These are phyloP conservation scores for Zymoseptoria crescenta DNA, from an alignment of 2,329 filamentous ascomycete genomes.

Conservation along the genomic window DNA sequence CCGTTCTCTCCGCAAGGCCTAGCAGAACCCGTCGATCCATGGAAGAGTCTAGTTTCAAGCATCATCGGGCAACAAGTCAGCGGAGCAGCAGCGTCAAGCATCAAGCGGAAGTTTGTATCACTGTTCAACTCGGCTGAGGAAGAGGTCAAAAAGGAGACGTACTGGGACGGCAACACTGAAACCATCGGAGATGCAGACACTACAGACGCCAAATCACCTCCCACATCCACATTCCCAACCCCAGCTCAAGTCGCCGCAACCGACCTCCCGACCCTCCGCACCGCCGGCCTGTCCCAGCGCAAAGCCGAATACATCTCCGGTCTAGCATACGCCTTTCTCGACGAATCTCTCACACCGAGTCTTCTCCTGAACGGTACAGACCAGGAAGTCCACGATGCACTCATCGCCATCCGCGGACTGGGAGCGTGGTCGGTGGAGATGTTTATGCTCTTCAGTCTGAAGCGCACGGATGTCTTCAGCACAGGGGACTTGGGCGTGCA, in stretches of 20 bases:
- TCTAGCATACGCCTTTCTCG: slow-evolving; percentile 70
- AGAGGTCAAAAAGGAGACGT: not conserved
- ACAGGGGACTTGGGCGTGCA: slow-evolving; percentile 90
- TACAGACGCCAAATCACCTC: slow-evolving; percentile 1
- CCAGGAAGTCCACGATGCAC: slow-evolving; percentile 72
- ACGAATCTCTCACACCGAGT: slow-evolving; percentile 64
- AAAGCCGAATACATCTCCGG: slow-evolving; percentile 94
- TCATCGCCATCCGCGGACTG: slow-evolving; percentile 79
- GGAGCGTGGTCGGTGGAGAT: slow-evolving; percentile 93
- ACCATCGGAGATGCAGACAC: not conserved
- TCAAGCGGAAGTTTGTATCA: slow-evolving; percentile 74
- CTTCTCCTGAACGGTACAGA: slow-evolving; percentile 74
- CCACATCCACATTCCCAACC: slow-evolving; percentile 54
- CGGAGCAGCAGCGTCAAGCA: slow-evolving; percentile 79
- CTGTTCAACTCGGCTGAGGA: slow-evolving; percentile 47
- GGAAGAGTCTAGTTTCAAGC: slow-evolving; percentile 70
- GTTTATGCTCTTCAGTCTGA: slow-evolving; percentile 95
- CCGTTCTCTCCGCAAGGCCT: slow-evolving; percentile 76
- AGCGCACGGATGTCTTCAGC: slow-evolving; percentile 88
- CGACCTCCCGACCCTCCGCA: slow-evolving; percentile 61
- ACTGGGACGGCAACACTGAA: not conserved
- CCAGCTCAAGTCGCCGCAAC: slow-evolving; percentile 63
- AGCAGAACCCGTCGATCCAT: slow-evolving; percentile 81
- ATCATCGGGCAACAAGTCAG: slow-evolving; percentile 98
- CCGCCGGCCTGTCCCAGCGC: slow-evolving; percentile 81